Base-by-base conservation (phyloP, 148 eudicot species). In the Dysphania ambrosioides region DNA sequence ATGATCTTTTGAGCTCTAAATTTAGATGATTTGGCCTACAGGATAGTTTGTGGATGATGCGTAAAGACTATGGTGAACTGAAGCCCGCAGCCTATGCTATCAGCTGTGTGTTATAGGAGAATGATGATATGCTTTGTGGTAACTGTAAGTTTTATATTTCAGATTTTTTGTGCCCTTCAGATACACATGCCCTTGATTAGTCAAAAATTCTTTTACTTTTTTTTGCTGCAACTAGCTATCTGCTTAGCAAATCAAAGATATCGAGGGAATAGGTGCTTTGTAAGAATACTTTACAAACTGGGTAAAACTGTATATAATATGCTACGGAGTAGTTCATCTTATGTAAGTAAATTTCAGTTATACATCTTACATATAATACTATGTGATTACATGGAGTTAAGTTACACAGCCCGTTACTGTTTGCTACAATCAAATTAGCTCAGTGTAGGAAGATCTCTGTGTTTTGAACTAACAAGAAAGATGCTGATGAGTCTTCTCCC, bases 331-430 rank as follows among this genome's bases (percentile, higher is more conserved):
- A 49, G 24, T 64, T 53, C 42, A 19, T 47, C 42, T 65, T 24
- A 30, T 24, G 15, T 36, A 36, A 31, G 31, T n/a, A 42, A 61
- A 29, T 41, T 9, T 73, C 30, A 23, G 29, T 63, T 21, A 35
- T 21, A 66, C 47, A 44, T 63, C 44, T 74, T 61, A 64, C 63
- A 42, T 31, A 49, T 66, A 23, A 61, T 58, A 26, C 29, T 44
- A 72, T 44, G 40, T 41, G 23, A 35, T 72, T 72, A 65, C 72
- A 78, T 72, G 60, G 24, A 72, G 30, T 53, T 34, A 5, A 53
- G 66, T 38, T 15, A 49, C 9, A 26, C 78, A 70, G 68, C 12
- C 47, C 32, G 26, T 70, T 60, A 77, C 16, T 32, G 49, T 77
- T 71, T 64, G 60, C 30, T 55, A 8, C 38, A 49, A 63, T 35